Percentiles rank a stretch among this genome's conserved stretches.
These are phyloP conservation scores for Exophiala sp. DNA, from an alignment of 2,329 filamentous ascomycete species.

Conservation along the genomic window DNA sequence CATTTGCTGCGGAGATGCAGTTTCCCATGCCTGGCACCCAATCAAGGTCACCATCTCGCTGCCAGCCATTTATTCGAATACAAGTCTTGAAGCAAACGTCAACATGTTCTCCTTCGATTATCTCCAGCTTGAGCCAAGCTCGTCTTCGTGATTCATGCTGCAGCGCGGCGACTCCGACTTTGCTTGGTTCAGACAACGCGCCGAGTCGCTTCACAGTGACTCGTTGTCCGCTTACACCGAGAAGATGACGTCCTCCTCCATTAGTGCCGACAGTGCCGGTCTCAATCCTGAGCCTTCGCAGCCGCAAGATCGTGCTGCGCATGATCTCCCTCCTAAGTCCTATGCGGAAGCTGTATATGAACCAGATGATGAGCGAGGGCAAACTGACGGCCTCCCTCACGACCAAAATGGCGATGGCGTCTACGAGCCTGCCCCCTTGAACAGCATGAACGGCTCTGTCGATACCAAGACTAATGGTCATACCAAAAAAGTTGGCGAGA, in stretches of 20 bases:
- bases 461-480: conserved; percentile 21
- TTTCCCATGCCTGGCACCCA: no score
- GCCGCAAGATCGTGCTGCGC: conserved; percentile 32
- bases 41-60: no score
- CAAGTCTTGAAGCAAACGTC: neutral
- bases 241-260: conserved; percentile 14
- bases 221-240: conserved; percentile 17
- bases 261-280: neutral
- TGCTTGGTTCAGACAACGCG: conserved; percentile 23
- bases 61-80: neutral
- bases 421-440: no score
- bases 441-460: neutral
- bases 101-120: neutral
- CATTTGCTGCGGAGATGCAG: no score
- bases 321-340: conserved; percentile 37
- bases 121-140: neutral
- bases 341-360: conserved; percentile 36
- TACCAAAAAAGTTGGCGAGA: conserved; percentile 21
- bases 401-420: neutral
- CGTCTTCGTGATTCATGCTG: conserved; percentile 13
- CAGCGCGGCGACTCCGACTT: conserved; percentile 23
- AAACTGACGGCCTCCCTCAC: neutral
- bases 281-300: conserved; percentile 33
- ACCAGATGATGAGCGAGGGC: conserved; percentile 8
- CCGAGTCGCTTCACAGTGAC: conserved; percentile 17